phyloP scores from a whole-genome alignment of 148 eudicot genomes.

The Euryodendron excelsum region DNA sequence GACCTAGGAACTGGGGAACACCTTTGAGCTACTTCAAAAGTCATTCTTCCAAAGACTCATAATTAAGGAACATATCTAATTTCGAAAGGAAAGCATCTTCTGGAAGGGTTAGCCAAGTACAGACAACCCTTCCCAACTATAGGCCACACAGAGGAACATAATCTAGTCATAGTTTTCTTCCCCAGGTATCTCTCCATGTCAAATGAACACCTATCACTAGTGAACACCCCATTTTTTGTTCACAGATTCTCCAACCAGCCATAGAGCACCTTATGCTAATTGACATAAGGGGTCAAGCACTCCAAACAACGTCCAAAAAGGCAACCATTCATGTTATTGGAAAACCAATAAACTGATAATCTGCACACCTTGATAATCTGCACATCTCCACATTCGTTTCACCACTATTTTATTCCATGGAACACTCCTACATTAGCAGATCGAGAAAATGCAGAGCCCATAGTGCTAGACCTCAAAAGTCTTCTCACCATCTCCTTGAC shows the following conservation, averaged over 20 bases:
- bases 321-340: neutral
- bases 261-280: neutral
- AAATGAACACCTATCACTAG: neutral
- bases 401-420: neutral
- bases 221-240: neutral
- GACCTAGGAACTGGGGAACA: too few species aligned
- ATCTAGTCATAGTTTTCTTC: too few species aligned
- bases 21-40: too few species aligned
- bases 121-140: neutral
- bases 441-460: too few species aligned
- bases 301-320: neutral
- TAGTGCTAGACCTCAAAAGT: too few species aligned
- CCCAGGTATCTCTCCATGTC: neutral
- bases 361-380: neutral
- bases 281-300: neutral
- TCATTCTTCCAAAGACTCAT: too few species aligned
- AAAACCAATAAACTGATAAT: neutral
- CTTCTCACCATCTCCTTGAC: too few species aligned
- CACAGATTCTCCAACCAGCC: neutral
- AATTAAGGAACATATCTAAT: neutral
- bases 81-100: neutral
- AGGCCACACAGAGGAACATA: neutral
- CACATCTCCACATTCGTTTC: neutral
- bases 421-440: too few species aligned
- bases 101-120: neutral